phyloP scores from a whole-genome alignment of 148 eudicot species.

The Camellia japonica region DNA sequence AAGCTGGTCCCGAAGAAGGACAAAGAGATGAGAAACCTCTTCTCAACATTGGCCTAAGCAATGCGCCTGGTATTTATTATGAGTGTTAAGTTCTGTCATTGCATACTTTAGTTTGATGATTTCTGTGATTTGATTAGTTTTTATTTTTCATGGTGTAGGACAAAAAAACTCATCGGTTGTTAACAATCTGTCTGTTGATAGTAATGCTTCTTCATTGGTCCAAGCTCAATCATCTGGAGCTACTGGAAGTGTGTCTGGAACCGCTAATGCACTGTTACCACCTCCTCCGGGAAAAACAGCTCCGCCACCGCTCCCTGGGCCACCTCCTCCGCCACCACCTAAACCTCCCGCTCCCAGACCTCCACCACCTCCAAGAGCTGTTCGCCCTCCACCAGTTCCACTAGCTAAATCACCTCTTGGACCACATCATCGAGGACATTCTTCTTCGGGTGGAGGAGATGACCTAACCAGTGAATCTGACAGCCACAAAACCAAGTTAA shows the following conservation, averaged over 20 bases:
- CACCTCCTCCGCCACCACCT: constrained; percentile 52
- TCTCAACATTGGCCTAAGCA: constrained; percentile 35
- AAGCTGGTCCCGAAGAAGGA: constrained; percentile 19
- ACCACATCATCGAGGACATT: constrained; percentile 30
- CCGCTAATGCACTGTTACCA: constrained; percentile 20
- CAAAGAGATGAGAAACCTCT: constrained; percentile 59
- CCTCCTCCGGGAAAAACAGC: constrained; percentile 37
- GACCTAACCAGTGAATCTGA: constrained; percentile 32
- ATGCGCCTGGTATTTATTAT: constrained; percentile 32
- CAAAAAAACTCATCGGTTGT: constrained; percentile 15
- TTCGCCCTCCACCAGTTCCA: constrained; percentile 69
- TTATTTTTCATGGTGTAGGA: constrained; percentile 20
- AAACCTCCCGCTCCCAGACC: constrained; percentile 51
- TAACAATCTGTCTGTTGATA: constrained; percentile 4
- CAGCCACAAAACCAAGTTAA: constrained; percentile 44
- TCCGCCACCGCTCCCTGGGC: constrained; percentile 35
- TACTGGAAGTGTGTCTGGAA: constrained; percentile 14
- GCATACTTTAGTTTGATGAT: neutral
- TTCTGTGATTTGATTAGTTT: neutral
- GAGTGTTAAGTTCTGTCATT: neutral
- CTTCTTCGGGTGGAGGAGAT: constrained; percentile 33
- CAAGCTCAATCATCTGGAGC: constrained; percentile 21
- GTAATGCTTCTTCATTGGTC: constrained; percentile 3
- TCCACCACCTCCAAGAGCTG: constrained; percentile 60
- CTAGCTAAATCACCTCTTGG: constrained; percentile 38